Evolutionary conservation across 2,329 filamentous ascomycete genomes (phyloP).

Genomic region (Clarireedia paspali): DNA sequence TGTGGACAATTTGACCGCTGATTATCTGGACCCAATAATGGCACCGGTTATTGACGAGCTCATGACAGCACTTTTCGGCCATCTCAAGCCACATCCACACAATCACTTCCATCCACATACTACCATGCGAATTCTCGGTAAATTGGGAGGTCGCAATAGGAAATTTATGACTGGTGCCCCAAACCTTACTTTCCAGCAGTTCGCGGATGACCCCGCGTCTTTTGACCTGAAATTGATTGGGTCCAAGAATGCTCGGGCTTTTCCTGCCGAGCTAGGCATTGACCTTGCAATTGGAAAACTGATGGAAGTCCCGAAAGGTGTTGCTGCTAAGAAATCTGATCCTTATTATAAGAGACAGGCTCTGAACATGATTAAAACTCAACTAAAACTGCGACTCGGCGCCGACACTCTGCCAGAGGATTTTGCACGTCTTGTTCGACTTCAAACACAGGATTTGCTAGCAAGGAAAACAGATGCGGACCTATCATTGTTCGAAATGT

Average conservation of each 20-base stretch:
- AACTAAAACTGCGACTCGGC: slow-evolving; percentile 85
- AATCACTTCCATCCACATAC: slow-evolving; percentile 97
- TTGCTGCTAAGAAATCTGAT: slow-evolving; percentile 51
- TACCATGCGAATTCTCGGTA: slow-evolving; percentile 93
- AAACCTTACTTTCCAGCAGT: slow-evolving; percentile 74
- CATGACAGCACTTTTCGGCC: slow-evolving; percentile 96
- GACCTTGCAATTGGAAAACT: slow-evolving; percentile 85
- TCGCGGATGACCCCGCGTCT: slow-evolving; percentile 78
- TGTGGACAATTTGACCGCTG: slow-evolving; percentile 94
- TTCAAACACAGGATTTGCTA: slow-evolving; percentile 82
- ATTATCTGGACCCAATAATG: slow-evolving; percentile 98
- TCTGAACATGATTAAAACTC: slow-evolving; percentile 76
- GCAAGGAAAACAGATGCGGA: slow-evolving; percentile 65
- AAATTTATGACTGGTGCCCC: slow-evolving; percentile 91
- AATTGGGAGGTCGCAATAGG: slow-evolving; percentile 88
- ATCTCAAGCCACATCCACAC: slow-evolving; percentile 87
- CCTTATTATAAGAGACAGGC: slow-evolving; percentile 90
- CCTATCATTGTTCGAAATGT: slow-evolving; percentile 62
- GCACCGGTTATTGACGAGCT: slow-evolving; percentile 96
- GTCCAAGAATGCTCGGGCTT: slow-evolving; percentile 79
- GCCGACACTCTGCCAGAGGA: slow-evolving; percentile 85
- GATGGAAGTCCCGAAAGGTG: slow-evolving; percentile 65
- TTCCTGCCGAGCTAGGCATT: slow-evolving; percentile 78
- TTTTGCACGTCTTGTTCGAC: slow-evolving; percentile 70
- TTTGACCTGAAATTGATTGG: slow-evolving; percentile 86